Evolutionary conservation across 441 rosid species (phyloP), one percentile per base, ranked within the genome.

Genomic region (Jatropha multifida): DNA sequence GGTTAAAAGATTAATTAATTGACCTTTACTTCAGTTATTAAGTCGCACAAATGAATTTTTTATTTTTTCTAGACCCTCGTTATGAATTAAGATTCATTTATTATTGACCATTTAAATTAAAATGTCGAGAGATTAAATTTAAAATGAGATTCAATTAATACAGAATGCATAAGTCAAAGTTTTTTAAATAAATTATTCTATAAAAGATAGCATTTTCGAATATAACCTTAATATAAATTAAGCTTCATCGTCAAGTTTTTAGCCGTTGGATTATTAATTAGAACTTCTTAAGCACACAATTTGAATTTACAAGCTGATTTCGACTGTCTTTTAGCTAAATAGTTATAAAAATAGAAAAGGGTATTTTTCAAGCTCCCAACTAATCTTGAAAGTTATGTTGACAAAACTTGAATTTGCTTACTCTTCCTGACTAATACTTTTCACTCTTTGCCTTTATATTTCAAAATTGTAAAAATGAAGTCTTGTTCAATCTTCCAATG

Each of bases 321-420:
- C 3, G 63, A 69, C 1, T n/a, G 49, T 60, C 46, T 61, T 23
- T 12, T 58, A 46, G 23, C 4, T 41, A n/a, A 40, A 38, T 56
- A 12, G 44, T 40, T 17, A 71, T 4, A 44, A 65, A 23, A 52
- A 58, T 14, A 14, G 7, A 4, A 44, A 38, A 37, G 32, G 32
- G 60, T 58, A 67, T 56, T 44, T 56, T 38, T 59, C 77, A 67
- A 27, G 46, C 48, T 46, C 56, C 58, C 59, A 48, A 46, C 73
- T 27, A 46, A 58, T 46, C 44, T 58, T 26, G 23, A 67, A 66
- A 74, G 41, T 23, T 51, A 64, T 32, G 32, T 5, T 18, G 7
- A 41, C 48, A 48, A 44, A 27, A 72, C 66, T 17, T 27, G 48
- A 51, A 2, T 72, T 72, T 46, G 67, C 49, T 73, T 27, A 32